Base-by-base conservation (phyloP, 1,284 basidiomycete genomes). In the Puccinia horiana region DNA sequence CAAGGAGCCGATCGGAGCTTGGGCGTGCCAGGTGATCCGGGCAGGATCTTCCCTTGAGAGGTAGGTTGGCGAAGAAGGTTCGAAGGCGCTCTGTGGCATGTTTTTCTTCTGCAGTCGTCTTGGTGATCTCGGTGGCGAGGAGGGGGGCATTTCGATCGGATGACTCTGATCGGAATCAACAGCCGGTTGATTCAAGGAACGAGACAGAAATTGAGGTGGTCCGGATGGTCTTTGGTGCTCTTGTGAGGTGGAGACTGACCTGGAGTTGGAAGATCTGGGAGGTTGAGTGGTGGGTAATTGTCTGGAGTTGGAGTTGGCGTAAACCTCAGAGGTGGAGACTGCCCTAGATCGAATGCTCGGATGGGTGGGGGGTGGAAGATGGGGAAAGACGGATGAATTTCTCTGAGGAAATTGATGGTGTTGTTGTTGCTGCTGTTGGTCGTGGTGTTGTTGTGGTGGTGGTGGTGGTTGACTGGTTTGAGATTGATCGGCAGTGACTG, bases 291-390 rank as follows among this genome's bases (percentile, higher is more conserved):
- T 52, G 49, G 8, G 44, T 8, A 47, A 8, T 47, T 8, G 9
- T 47, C 23, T 58, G 49, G 5, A 29, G 61, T 63, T 63, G 3
- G 61, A 29, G 63, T 47, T 69, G 67, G 16, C 44, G 44, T 69
- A 44, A 20, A 44, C 37, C 40, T 69, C 40, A 4, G 69, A 42
- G 29, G 69, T 70, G 11, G 69, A 70, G 47, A 70, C 42, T 1
- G 69, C 69, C 29, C 69, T 70, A 11, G 65, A 37, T 12, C 65
- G 65, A 44, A 47, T 47, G 65, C 26, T 44, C 40, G 32, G 63
- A 16, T 37, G 40, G 32, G n/a, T 26, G 32, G 63, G 63, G 20
- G 40, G 2, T 29, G 42, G 65, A 20, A 9, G 56, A 23, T 69
- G 11, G 12, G 35, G 65, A 35, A 18, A 9, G 65, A 69, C 12